Evolutionary conservation across 2,329 filamentous ascomycete species (phyloP).

Genomic region (Coniochaeta sp.): DNA sequence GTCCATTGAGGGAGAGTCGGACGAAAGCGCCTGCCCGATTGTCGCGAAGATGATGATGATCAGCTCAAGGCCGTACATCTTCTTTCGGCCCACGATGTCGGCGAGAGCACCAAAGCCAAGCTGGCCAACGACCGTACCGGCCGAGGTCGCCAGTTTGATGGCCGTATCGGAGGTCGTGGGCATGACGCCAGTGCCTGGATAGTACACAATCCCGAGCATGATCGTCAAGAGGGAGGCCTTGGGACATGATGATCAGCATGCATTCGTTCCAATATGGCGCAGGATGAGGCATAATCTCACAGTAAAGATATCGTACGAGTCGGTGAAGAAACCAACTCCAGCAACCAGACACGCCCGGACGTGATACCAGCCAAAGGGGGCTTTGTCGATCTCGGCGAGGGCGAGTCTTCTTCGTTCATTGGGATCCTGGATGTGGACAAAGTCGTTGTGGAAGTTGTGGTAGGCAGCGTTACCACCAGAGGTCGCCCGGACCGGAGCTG

Average conservation of each 20-base stretch:
- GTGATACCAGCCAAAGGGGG: conserved; percentile 79
- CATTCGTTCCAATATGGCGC: background rate
- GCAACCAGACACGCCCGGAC: conserved; percentile 70
- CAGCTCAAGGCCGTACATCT: conserved; percentile 65
- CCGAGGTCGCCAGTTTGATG: conserved; percentile 79
- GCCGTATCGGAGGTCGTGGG: conserved; percentile 65
- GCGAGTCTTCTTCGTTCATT: conserved; percentile 75
- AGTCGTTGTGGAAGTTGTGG: conserved; percentile 60
- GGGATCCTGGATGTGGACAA: conserved; percentile 54
- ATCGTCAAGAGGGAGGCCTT: conserved; percentile 65
- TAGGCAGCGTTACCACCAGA: conserved; percentile 62
- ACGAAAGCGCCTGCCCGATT: conserved; percentile 62
- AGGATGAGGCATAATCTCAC: conserved; percentile 41
- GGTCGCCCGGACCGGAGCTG: conserved; percentile 33
- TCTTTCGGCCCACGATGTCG: conserved; percentile 64
- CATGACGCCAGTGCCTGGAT: conserved; percentile 49
- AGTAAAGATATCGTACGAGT: conserved; percentile 37
- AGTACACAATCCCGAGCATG: conserved; percentile 77
- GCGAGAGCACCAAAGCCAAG: conserved; percentile 72
- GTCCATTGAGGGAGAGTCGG: conserved; percentile 55
- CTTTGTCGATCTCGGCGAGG: conserved; percentile 75
- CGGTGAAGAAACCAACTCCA: conserved; percentile 84
- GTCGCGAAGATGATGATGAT: conserved; percentile 77
- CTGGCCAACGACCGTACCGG: conserved; percentile 78
- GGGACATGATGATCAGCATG: background rate